phyloP scores from a whole-genome alignment of 345 rosid genomes.

The Eucalyptus caleyi region DNA sequence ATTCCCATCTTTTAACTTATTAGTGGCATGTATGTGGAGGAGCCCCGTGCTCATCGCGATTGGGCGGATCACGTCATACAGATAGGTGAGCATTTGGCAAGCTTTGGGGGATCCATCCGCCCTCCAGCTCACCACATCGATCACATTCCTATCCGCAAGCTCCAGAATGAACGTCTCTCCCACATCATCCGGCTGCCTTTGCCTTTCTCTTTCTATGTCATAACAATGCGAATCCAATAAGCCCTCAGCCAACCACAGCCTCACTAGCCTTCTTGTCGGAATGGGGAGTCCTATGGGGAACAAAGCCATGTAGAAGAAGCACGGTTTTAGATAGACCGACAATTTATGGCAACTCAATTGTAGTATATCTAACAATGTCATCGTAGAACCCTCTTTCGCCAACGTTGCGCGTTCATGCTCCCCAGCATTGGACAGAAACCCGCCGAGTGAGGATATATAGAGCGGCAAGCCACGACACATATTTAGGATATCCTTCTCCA shows the following conservation, averaged over 20 bases:
- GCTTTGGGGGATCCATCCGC: neutral
- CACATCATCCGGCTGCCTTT: neutral
- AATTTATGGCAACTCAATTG: neutral
- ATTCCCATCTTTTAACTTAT: rapidly evolving
- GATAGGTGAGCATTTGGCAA: neutral
- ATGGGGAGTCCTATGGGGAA: neutral
- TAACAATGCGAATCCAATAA: neutral
- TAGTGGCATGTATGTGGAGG: neutral
- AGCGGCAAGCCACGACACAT: neutral
- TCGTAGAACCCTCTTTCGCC: neutral
- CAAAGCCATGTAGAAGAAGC: conserved; percentile 1
- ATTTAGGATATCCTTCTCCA: neutral
- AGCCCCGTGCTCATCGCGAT: neutral
- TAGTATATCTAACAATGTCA: neutral
- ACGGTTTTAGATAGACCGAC: neutral
- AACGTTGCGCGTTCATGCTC: neutral
- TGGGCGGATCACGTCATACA: neutral
- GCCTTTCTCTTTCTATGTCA: neutral
- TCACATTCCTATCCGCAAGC: neutral
- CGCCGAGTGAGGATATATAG: neutral
- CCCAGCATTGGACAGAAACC: neutral
- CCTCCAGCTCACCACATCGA: conserved; percentile 4
- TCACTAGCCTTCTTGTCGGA: conserved; percentile 4
- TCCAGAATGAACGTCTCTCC: neutral
- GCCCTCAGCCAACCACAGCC: conserved; percentile 6